These are phyloP conservation scores for Tribonema minus DNA, from an alignment of 108 stramenopile species.

Conservation along the genomic window DNA sequence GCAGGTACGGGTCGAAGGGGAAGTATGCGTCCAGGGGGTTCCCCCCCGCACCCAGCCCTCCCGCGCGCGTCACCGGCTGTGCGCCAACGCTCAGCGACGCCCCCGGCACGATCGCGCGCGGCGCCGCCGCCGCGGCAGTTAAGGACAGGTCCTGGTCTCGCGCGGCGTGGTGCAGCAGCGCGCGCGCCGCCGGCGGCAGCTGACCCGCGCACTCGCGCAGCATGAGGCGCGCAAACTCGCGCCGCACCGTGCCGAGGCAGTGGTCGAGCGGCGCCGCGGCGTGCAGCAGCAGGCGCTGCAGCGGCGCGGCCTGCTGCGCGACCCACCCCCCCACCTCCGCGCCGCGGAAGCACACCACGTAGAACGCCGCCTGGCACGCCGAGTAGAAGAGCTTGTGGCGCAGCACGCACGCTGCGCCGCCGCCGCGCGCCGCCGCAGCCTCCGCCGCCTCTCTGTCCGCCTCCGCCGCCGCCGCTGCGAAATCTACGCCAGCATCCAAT, in stretches of 20 bases:
- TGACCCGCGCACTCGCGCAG: too few relatives aligned
- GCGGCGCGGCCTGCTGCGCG: slow-evolving; percentile 36
- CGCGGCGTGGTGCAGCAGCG: too few relatives aligned
- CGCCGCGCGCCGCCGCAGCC: background rate
- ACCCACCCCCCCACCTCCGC: slow-evolving; percentile 44
- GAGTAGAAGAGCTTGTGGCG: slow-evolving; percentile 84
- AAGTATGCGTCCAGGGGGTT: slow-evolving; percentile 93
- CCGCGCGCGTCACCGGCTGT: too few relatives aligned
- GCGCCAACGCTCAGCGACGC: too few relatives aligned
- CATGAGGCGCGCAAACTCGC: slow-evolving; percentile 84
- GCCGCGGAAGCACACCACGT: slow-evolving; percentile 94
- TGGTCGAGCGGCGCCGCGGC: slow-evolving; percentile 43
- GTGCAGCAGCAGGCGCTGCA: too few relatives aligned
- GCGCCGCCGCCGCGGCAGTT: too few relatives aligned
- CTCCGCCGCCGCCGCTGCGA: background rate
- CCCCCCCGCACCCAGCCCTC: slow-evolving; percentile 75
- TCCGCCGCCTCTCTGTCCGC: background rate
- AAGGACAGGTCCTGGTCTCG: too few relatives aligned
- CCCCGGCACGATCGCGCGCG: too few relatives aligned
- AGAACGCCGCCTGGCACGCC: slow-evolving; percentile 88
- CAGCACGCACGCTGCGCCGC: background rate
- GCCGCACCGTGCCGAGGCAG: slow-evolving; percentile 83
- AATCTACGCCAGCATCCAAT: background rate
- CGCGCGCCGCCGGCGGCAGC: too few relatives aligned
- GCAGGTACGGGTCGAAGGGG: slow-evolving; percentile 91